phyloP scores from a whole-genome alignment of 441 rosid species.

The Brassica balearica region DNA sequence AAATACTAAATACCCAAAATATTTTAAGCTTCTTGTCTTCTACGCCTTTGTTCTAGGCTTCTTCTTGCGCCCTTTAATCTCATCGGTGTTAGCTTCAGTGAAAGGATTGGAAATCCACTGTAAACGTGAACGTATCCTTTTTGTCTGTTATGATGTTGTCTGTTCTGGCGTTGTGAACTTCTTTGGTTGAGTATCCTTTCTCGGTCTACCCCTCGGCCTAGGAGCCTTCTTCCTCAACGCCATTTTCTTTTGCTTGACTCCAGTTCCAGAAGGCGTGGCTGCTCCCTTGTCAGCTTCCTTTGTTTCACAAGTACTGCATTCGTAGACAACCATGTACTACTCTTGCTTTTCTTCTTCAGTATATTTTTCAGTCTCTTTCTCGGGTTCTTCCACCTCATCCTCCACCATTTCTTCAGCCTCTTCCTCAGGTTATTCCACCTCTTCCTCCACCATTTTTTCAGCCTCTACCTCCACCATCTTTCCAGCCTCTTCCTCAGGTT shows the following conservation, averaged over 20 bases:
- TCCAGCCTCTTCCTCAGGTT: neutral
- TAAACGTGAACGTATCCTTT: neutral
- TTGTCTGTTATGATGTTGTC: neutral
- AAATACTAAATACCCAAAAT: neutral
- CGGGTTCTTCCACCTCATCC: no score
- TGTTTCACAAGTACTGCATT: neutral
- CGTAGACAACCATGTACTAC: neutral
- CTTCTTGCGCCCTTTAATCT: neutral
- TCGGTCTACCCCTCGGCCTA: neutral
- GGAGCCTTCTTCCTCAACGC: neutral
- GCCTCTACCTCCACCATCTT: neutral
- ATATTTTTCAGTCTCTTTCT: neutral
- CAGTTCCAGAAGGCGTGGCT: neutral
- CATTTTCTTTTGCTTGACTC: neutral
- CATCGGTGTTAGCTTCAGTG: neutral
- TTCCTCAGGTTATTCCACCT: no score
- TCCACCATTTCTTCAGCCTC: neutral
- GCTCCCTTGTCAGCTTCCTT: neutral
- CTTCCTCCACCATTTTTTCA: no score
- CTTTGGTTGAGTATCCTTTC: neutral
- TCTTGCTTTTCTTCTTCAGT: neutral
- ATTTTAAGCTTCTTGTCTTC: neutral
- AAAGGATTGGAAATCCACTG: neutral
- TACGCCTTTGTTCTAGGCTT: neutral
- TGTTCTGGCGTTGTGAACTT: neutral